Percentiles rank a stretch among this genome's conserved stretches.
phyloP scores from a whole-genome alignment of 192 early-diverging fungal species.

The Mortierella hygrophila region DNA sequence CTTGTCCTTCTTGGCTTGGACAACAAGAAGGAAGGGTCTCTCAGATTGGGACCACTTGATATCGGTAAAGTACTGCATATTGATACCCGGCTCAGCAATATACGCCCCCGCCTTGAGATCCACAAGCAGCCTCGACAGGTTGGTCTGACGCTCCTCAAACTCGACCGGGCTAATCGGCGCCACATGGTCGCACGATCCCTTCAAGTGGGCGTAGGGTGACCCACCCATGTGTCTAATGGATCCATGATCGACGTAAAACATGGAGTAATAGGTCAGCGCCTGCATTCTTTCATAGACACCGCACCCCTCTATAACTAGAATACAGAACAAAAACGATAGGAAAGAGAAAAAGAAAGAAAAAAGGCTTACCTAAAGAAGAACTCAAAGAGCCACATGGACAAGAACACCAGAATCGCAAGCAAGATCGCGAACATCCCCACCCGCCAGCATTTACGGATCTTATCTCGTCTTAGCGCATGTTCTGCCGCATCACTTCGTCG shows the following conservation, averaged over 20 bases:
- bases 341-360: not conserved
- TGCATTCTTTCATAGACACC: not conserved
- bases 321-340: too few relatives aligned
- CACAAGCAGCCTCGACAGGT: slow-evolving; percentile 48
- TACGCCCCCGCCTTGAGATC: slow-evolving; percentile 52
- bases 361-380: slow-evolving; percentile 15
- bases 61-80: slow-evolving; percentile 64
- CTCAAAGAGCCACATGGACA: slow-evolving; percentile 20
- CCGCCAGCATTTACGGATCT: slow-evolving; percentile 31
- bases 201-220: slow-evolving; percentile 27
- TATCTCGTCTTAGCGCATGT: not conserved
- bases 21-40: slow-evolving; percentile 60
- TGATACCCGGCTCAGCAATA: slow-evolving; percentile 61
- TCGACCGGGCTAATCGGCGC: slow-evolving; percentile 44
- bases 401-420: slow-evolving; percentile 24
- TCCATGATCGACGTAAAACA: not conserved
- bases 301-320: too few relatives aligned
- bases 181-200: slow-evolving; percentile 60
- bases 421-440: slow-evolving; percentile 27
- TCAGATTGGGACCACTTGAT: slow-evolving; percentile 62
- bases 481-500: slow-evolving; percentile 2
- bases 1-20: slow-evolving; percentile 43
- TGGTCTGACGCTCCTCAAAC: slow-evolving; percentile 57
- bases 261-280: not conserved
- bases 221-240: slow-evolving; percentile 8